Evolutionary conservation across 2,329 filamentous ascomycete species (phyloP), one percentile per base, ranked within the genome.

Genomic region (Epichloe hybrida): DNA sequence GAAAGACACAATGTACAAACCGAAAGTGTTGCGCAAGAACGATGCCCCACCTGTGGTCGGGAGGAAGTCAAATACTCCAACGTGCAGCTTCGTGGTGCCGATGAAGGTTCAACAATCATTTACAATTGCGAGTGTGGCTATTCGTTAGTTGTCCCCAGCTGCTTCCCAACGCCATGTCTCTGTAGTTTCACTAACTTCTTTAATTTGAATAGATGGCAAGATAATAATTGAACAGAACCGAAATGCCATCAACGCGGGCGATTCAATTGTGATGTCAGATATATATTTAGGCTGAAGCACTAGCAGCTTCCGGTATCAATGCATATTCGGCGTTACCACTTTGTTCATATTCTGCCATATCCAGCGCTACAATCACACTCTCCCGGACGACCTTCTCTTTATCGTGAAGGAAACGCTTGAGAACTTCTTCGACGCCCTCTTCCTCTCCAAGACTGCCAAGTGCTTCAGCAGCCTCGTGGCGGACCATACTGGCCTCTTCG

Each of bases 271-370:
- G 49, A 50, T 52, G 40, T 44, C 37, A 20, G 46, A 47, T 13
- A 23, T 20, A 2, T 27, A 15, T 21, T 63, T 61, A 72, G 54
- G 68, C 70, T 52, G 66, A 59, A 57, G 67, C 68, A 56, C 68
- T 69, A 55, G 66, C 64, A 47, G 68, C 68, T 59, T 86, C 79
- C 3, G 90, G 91, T 58, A 97, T 84, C 62, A 95, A 77, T 45
- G 93, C 93, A 73, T 98, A 98, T 65, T 98, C 90, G 35, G 81
- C 72, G 68, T 95, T 81, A 41, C 87, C 86, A 58, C 82, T 86
- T 73, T 86, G 88, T 74, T 98, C 93, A 62, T 88, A 96, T 64
- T 96, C 91, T 11, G 90, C 93, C 88, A 98, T 98, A 67, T 98
- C 93, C 57, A 98, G 75, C 43, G 93, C 93, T 51, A 98, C 93